Evolutionary conservation across 1,284 basidiomycete species (phyloP), one percentile per base, ranked within the genome.

Genomic region (Leccinum pachyderme): DNA sequence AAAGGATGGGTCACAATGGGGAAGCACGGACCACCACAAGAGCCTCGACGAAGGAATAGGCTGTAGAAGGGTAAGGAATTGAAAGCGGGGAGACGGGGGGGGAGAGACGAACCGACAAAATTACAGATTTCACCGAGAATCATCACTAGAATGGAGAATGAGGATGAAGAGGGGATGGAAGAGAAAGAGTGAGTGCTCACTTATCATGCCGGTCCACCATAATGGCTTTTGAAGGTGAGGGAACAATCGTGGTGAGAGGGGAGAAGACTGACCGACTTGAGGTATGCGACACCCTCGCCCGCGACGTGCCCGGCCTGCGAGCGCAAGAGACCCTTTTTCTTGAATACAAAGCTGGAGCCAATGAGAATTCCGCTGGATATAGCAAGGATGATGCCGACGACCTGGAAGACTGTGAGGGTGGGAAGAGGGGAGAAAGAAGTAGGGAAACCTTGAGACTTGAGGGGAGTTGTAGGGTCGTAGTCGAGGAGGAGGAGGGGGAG

Each of bases 201-300:
- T 84, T 29, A 68, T 83, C 90, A 92, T 93, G 61, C 90, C 88
- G 45, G 77, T 76, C 93, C 93, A 96, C 92, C 93, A 95, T 79
- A 94, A 68, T 64, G 76, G 70, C 86, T 89, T 33, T 5, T 0
- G 9, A 29, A 32, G 0, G 27, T 59, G 54, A 61, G 50, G 43
- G 47, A 47, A 47, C 54, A 58, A 63, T 59, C 28, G 39, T 27
- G 32, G 33, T 32, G 35, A 4, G 28, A 53, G 39, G 52, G 44
- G 53, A 35, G 5, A 5, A 37, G 22, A 79, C 87, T 69, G 67
- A 89, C 87, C 72, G 86, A 90, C 74, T 95, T 96, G 70, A 99
- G 84, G 75, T 99, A 99, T 11, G 83, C 92, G 58, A 97, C 93
- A 47, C 95, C 95, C 69, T 98, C 94, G 47, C 96, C 96, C 0